Evolutionary conservation across 306 rosid species (phyloP).

Genomic region (Pueraria montana): DNA sequence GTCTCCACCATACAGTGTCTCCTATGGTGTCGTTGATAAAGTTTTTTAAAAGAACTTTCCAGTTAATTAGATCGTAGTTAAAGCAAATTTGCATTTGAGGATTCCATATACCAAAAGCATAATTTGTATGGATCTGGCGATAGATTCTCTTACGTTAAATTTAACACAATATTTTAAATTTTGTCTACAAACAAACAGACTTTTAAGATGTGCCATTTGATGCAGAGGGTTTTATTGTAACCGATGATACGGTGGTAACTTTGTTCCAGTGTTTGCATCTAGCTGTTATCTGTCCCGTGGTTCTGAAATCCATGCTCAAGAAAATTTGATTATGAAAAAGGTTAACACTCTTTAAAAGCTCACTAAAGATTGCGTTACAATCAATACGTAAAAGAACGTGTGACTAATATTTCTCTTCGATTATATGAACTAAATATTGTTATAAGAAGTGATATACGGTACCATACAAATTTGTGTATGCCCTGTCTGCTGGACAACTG

Average conservation of each 20-base stretch:
- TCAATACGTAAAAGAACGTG: neutral
- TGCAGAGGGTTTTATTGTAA: too few relatives aligned
- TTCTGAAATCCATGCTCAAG: neutral
- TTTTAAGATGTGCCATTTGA: too few relatives aligned
- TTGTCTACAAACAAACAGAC: too few relatives aligned
- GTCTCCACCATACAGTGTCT: neutral
- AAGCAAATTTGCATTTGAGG: neutral
- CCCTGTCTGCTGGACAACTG: neutral
- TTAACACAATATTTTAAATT: too few relatives aligned
- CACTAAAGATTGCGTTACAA: neutral
- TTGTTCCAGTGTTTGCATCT: neutral
- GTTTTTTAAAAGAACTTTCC: neutral
- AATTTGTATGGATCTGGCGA: too few relatives aligned
- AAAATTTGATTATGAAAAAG: neutral
- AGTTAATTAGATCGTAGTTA: neutral
- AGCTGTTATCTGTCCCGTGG: neutral
- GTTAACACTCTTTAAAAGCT: neutral
- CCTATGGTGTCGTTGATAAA: neutral
- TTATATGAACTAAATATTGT: too few relatives aligned
- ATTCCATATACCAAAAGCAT: too few relatives aligned
- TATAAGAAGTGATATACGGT: too few relatives aligned
- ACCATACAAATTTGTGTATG: neutral
- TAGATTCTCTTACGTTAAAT: neutral
- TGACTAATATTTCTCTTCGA: neutral
- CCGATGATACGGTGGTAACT: too few relatives aligned